Percentiles rank a stretch among this genome's conserved stretches.
phyloP scores from a whole-genome alignment of 2,329 filamentous ascomycete genomes.

The Penicillium vulpinum region DNA sequence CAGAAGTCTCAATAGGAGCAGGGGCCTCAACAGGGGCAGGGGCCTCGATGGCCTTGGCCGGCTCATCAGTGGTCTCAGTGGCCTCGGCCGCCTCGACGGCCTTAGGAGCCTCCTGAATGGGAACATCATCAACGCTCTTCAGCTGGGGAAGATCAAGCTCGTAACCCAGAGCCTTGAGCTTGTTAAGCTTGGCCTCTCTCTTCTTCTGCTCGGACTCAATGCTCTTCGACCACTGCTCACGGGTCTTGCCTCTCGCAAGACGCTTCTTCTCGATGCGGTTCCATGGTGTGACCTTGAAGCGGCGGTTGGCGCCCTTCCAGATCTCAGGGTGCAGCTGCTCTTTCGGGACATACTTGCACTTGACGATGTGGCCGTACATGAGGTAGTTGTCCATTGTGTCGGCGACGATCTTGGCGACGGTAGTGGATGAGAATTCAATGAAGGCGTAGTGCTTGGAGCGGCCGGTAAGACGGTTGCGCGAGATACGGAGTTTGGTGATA shows the following conservation, averaged over 20 bases:
- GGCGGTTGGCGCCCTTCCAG: conserved; percentile 86
- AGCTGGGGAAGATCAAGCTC: conserved; percentile 73
- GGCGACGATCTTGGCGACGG: conserved; percentile 87
- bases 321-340: conserved; percentile 77
- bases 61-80: conserved; percentile 18
- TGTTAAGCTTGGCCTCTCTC: conserved; percentile 67
- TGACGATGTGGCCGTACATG: conserved; percentile 89
- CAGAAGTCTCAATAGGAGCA: conserved; percentile 28
- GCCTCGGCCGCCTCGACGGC: conserved; percentile 37
- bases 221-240: conserved; percentile 76
- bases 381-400: conserved; percentile 98
- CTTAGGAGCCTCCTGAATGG: conserved; percentile 41
- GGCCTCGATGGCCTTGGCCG: conserved; percentile 22
- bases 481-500: conserved; percentile 76
- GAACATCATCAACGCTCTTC: conserved; percentile 61
- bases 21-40: background rate
- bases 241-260: conserved; percentile 70
- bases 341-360: conserved; percentile 75
- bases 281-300: conserved; percentile 85
- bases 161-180: conserved; percentile 79
- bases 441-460: conserved; percentile 93
- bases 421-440: conserved; percentile 75
- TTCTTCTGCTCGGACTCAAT: conserved; percentile 71
- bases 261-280: conserved; percentile 79
- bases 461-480: conserved; percentile 88